Percentiles rank a stretch among this genome's conserved stretches.
Conservation (phyloP, 2,329 filamentous ascomycete species). For the Hymenoscyphus fraxineus region DNA sequence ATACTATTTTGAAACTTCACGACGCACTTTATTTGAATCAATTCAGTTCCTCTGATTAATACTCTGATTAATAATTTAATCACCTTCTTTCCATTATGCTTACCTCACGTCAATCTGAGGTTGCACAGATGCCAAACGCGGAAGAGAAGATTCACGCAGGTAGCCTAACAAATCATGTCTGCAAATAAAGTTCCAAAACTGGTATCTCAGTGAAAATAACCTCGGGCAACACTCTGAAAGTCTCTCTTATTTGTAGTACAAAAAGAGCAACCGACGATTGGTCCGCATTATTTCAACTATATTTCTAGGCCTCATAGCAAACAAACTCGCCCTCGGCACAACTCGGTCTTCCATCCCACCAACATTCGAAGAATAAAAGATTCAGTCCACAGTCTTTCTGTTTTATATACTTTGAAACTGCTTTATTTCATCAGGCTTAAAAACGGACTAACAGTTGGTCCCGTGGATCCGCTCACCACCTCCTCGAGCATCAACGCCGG, state of each 20-base stretch:
- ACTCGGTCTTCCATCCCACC: background rate
- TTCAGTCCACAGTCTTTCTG: background rate
- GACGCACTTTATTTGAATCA: too few relatives aligned
- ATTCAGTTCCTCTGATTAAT: too few relatives aligned
- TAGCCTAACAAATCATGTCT: background rate
- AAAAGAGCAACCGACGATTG: background rate
- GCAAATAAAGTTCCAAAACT: background rate
- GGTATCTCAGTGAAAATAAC: background rate
- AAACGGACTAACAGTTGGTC: background rate
- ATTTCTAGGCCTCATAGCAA: background rate
- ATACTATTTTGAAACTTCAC: too few relatives aligned
- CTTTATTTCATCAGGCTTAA: background rate
- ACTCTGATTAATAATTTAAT: too few relatives aligned
- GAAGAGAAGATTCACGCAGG: background rate
- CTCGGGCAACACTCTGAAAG: background rate
- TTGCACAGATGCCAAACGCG: too few relatives aligned
- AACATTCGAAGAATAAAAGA: background rate
- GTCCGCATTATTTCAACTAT: background rate
- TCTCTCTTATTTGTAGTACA: background rate
- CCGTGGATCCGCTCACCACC: background rate
- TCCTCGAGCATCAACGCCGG: background rate
- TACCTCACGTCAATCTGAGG: too few relatives aligned
- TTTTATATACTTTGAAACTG: background rate
- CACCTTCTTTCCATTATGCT: too few relatives aligned
- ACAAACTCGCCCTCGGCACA: background rate